phyloP scores from a whole-genome alignment of 306 rosid species.

The Lagenaria siceraria region DNA sequence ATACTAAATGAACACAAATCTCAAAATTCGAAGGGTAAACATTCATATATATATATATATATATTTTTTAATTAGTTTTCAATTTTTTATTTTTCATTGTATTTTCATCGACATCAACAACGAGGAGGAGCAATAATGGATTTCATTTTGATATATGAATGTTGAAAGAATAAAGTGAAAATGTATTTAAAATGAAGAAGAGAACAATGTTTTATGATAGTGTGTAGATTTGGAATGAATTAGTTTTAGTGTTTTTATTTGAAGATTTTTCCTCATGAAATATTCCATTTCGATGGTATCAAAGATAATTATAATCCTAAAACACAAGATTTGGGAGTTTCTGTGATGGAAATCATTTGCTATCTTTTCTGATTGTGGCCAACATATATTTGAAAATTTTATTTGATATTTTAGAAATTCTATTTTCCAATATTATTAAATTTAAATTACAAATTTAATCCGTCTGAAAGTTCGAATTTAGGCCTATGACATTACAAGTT shows the following conservation, averaged over 20 bases:
- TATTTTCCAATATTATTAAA: no score
- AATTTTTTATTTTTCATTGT: neutral
- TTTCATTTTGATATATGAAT: neutral
- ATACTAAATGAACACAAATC: no score
- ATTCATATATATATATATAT: no score
- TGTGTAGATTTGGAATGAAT: neutral
- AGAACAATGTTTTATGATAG: neutral
- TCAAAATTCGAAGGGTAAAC: no score
- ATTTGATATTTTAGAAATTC: no score
- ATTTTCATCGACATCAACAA: no score
- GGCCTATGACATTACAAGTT: no score
- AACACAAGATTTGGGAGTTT: neutral
- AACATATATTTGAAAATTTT: neutral
- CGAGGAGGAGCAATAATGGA: neutral
- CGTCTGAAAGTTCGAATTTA: no score
- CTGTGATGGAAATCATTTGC: neutral
- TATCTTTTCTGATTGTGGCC: neutral
- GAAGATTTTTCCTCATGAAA: neutral
- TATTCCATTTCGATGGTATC: neutral
- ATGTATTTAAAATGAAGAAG: neutral
- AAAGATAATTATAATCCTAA: neutral
- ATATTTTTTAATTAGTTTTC: no score
- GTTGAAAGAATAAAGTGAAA: neutral
- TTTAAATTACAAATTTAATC: no score
- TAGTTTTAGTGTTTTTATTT: neutral